Percentiles rank a stretch among this genome's conserved stretches.
Evolutionary conservation across 768 basidiomycete species (phyloP).

Genomic region (Panus rudis): DNA sequence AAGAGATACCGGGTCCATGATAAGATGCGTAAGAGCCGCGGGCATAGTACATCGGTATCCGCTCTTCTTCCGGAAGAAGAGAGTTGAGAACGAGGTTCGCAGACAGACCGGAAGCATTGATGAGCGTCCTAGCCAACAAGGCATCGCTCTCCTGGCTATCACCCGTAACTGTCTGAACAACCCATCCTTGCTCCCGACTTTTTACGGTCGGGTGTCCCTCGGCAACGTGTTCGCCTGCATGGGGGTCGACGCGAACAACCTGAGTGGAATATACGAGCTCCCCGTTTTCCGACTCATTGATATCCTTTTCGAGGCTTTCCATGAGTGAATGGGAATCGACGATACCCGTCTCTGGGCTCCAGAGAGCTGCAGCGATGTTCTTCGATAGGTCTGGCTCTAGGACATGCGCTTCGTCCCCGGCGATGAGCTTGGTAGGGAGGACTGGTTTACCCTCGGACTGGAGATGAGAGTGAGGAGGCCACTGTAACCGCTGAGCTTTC

Average conservation of each 20-base stretch:
- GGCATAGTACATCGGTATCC: conserved; percentile 73
- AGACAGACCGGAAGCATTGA: conserved; percentile 80
- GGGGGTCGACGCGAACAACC: conserved; percentile 81
- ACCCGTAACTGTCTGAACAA: conserved; percentile 71
- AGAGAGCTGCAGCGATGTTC: conserved; percentile 66
- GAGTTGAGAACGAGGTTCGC: conserved; percentile 66
- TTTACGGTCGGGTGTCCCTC: conserved; percentile 19
- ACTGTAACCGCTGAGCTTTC: conserved; percentile 41
- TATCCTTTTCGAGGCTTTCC: conserved; percentile 76
- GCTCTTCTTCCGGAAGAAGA: conserved; percentile 46
- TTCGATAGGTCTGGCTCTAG: conserved; percentile 80
- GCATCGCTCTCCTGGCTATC: conserved; percentile 45
- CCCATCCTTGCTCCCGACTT: conserved; percentile 64
- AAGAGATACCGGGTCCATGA: conserved; percentile 64
- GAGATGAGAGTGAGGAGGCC: conserved; percentile 37
- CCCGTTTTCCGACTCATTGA: conserved; percentile 60
- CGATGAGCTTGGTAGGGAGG: conserved; percentile 63
- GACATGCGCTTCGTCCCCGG: conserved; percentile 55
- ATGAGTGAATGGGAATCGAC: conserved; percentile 83
- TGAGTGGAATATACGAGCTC: conserved; percentile 72
- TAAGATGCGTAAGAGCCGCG: conserved; percentile 88
- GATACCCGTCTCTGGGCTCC: conserved; percentile 86
- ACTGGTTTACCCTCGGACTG: conserved; percentile 25
- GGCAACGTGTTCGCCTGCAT: conserved; percentile 16
- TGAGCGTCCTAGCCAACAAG: conserved; percentile 64